Conservation (phyloP, 257 asterid species). For the Jacaranda copaia region DNA sequence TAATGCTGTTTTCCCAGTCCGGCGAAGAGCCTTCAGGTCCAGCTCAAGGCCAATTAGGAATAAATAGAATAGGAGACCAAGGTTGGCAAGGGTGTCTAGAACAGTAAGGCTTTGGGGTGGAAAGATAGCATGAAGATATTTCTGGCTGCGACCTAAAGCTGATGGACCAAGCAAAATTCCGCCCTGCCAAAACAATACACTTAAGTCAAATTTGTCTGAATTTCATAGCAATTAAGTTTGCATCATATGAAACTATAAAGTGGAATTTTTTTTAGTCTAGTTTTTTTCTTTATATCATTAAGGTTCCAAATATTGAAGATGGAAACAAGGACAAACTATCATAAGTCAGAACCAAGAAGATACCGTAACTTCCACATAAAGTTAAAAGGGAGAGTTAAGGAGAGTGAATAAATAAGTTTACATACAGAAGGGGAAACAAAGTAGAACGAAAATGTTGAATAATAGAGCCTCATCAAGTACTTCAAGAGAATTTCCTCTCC, state of each 20-base stretch:
- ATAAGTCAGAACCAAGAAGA: constrained; percentile 12
- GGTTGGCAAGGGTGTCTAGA: constrained; percentile 68
- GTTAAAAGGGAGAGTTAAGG: neutral
- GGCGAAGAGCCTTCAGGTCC: constrained; percentile 58
- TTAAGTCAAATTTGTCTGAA: neutral
- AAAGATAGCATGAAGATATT: constrained; percentile 57
- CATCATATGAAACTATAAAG: no score
- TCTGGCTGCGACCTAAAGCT: constrained; percentile 62
- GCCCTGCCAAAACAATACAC: constrained; percentile 48
- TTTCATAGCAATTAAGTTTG: neutral
- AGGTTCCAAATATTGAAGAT: constrained; percentile 18
- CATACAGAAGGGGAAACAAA: neutral
- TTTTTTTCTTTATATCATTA: neutral
- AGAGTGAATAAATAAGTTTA: neutral
- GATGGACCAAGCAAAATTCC: constrained; percentile 75
- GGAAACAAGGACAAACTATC: neutral
- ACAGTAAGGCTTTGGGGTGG: constrained; percentile 66
- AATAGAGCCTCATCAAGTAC: neutral
- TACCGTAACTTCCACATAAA: neutral
- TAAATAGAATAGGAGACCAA: constrained; percentile 66
- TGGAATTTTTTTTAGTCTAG: neutral
- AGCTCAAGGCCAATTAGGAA: constrained; percentile 71
- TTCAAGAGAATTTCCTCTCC: neutral
- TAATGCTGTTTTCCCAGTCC: constrained; percentile 68
- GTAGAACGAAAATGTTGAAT: neutral